Percentiles rank a stretch among this genome's conserved stretches.
Conservation (phyloP, 2,329 filamentous ascomycete genomes). For the Sporothrix phasma region DNA sequence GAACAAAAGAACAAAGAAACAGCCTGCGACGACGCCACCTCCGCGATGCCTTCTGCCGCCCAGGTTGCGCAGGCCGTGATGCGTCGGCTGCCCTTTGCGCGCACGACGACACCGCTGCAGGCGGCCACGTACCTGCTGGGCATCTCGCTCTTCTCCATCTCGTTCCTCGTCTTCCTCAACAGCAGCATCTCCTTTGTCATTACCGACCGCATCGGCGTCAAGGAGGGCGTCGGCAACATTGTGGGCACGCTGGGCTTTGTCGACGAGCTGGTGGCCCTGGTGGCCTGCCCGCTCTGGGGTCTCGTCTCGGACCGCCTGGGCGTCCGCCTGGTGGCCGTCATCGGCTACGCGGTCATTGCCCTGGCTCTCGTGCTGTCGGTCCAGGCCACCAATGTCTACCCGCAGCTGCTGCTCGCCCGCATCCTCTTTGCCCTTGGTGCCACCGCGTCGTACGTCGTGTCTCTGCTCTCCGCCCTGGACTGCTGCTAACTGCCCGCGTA, state of each 20-base stretch:
- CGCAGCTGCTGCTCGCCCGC: conserved; percentile 73
- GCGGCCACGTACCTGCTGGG: conserved; percentile 69
- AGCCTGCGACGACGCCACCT: neutral
- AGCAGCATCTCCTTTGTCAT: conserved; percentile 76
- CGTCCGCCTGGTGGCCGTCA: conserved; percentile 60
- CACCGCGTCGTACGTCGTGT: conserved; percentile 59
- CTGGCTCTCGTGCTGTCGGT: conserved; percentile 70
- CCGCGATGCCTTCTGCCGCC: neutral
- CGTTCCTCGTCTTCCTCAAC: conserved; percentile 84
- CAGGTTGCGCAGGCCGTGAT: conserved; percentile 22
- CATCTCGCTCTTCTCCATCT: conserved; percentile 78
- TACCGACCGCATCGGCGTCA: conserved; percentile 68
- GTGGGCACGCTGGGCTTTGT: conserved; percentile 79
- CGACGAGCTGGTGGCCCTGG: conserved; percentile 70
- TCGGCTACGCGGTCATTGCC: conserved; percentile 76
- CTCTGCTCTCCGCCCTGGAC: neutral
- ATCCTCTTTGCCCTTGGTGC: conserved; percentile 84
- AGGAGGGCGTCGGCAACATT: conserved; percentile 63
- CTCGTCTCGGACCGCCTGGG: conserved; percentile 67
- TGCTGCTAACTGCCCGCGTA: conserved; percentile 23
- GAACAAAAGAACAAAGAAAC: neutral
- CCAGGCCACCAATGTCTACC: conserved; percentile 78
- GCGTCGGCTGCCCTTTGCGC: conserved; percentile 47
- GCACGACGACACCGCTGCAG: conserved; percentile 49
- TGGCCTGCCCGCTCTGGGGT: conserved; percentile 74